phyloP scores from a whole-genome alignment of 2,329 filamentous ascomycete genomes.

The Pyricularia pennisetigena region DNA sequence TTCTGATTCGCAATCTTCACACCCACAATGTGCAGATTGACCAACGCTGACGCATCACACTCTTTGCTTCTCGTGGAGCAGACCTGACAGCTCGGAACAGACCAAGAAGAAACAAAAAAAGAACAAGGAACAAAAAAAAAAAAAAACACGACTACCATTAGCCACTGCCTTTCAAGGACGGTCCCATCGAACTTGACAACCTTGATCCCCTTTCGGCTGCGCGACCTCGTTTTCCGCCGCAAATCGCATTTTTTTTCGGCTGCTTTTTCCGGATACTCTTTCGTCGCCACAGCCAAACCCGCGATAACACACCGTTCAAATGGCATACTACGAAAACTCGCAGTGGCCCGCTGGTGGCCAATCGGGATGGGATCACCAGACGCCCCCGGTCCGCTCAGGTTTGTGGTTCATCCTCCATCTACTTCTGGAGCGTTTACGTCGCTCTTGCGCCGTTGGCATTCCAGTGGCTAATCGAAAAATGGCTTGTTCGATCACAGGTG shows the following conservation, averaged over 20 bases:
- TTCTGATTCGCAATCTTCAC: background rate
- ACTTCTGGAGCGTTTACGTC: background rate
- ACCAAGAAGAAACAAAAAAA: background rate
- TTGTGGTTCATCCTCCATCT: conserved; percentile 7
- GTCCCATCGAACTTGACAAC: background rate
- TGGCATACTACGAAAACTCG: conserved; percentile 20
- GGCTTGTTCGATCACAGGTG: conserved; percentile 13
- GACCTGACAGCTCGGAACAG: background rate
- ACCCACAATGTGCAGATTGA: background rate
- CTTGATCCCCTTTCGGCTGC: background rate
- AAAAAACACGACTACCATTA: background rate
- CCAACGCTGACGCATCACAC: background rate
- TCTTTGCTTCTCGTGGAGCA: background rate
- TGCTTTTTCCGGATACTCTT: background rate
- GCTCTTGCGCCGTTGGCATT: background rate
- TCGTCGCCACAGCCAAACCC: background rate
- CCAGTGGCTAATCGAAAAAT: conserved; percentile 4
- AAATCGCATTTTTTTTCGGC: too few relatives aligned
- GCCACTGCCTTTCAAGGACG: background rate
- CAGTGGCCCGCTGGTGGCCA: conserved; percentile 17
- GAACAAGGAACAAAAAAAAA: background rate
- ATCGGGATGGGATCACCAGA: conserved; percentile 18
- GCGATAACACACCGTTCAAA: conserved; percentile 3
- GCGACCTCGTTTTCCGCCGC: background rate
- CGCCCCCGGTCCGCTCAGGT: conserved; percentile 18